Base-by-base conservation (phyloP, 768 basidiomycete genomes). In the Tubosaeta sp. region DNA sequence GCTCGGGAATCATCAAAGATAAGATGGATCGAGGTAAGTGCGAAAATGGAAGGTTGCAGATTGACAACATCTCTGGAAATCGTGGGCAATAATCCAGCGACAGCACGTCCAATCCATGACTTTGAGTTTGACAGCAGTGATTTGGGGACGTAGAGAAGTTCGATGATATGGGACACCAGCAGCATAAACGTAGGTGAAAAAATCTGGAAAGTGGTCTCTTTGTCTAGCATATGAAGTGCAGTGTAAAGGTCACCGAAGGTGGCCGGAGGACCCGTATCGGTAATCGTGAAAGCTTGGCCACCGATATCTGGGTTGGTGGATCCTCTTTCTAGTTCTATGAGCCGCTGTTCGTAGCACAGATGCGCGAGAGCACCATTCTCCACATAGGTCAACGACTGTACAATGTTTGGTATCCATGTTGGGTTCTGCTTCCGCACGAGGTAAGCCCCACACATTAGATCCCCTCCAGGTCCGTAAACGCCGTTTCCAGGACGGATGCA, bases 401-500 rank as follows among this genome's bases (percentile, higher is more conserved):
- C 59, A 51, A 79, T 76, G 52, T 75, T 73, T 5, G 61, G 54
- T 31, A 81, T 73, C 87, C 87, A 91, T 0, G 81, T 79, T 2
- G 82, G 83, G 60, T 84, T 87, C 46, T 70, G 64, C 61, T 76
- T 70, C 42, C 84, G 78, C 3, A 76, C 70, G 39, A 91, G 77
- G 63, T 84, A 86, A 17, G 81, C 77, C 3, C 79, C 85, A 47
- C 79, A 81, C 11, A 86, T 62, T 59, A 85, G 76, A 64, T 90
- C 88, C 5, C 87, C 88, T 34, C 86, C 80, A 2, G 87, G 82
- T 2, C 88, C 88, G 65, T 80, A 91, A 4, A 88, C 69, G 0
- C 85, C 86, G 54, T 89, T 89, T 1, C 88, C 86, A 3, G 88
- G 88, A n/a, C 88, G 80, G 39, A 91, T 73, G 55, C 80, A 84